Percentiles rank a stretch among this genome's conserved stretches.
These are phyloP conservation scores for Porpolomopsis calyptriformis DNA, from an alignment of 768 basidiomycete species.

Conservation along the genomic window DNA sequence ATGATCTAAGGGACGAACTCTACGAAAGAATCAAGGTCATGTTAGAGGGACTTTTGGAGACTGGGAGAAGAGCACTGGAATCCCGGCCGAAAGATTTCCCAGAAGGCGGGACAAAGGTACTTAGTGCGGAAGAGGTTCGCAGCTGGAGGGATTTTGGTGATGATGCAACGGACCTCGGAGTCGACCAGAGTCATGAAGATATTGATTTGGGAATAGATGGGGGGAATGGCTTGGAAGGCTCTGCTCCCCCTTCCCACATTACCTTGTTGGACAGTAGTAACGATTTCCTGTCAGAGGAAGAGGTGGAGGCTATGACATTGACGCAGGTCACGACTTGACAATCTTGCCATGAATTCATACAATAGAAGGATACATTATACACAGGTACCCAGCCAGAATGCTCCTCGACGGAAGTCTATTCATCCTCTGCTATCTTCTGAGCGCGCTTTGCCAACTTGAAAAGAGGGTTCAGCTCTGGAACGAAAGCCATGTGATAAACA, in stretches of 20 bases:
- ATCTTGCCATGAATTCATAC: no score
- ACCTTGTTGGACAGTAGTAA: constrained; percentile 14
- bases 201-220: no score
- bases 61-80: constrained; percentile 54
- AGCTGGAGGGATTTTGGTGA: constrained; percentile 39
- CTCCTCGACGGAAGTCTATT: constrained; percentile 13
- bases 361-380: no score
- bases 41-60: constrained; percentile 49
- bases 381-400: no score
- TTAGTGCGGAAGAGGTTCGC: constrained; percentile 62
- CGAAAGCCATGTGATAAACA: constrained; percentile 11
- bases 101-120: constrained; percentile 48
- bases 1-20: constrained; percentile 33
- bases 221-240: no score
- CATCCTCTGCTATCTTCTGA: constrained; percentile 47
- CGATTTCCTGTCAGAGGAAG: constrained; percentile 26
- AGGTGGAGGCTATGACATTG: constrained; percentile 31
- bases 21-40: constrained; percentile 57
- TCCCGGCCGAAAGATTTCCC: constrained; percentile 41
- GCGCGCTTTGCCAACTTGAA: constrained; percentile 69
- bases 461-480: constrained; percentile 3
- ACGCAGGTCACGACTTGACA: constrained; percentile 17
- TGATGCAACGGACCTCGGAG: no score
- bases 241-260: no score
- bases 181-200: no score